Percentiles rank a stretch among this genome's conserved stretches.
phyloP scores from a whole-genome alignment of 2,329 filamentous ascomycete species.

The Setomelanomma holmii region DNA sequence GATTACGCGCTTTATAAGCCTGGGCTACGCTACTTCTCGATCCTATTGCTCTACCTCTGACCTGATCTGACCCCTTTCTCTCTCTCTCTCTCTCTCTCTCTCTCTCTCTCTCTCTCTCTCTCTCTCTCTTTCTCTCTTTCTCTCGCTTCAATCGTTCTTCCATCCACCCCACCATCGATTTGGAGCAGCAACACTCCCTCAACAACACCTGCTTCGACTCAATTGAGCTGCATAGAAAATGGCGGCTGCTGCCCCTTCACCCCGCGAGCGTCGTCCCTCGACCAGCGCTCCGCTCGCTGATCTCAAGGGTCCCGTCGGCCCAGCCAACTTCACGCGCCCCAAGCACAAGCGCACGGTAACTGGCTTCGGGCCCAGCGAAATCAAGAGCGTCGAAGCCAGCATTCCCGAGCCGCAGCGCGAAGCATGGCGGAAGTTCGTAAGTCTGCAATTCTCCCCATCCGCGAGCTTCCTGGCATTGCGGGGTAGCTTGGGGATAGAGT shows the following conservation, averaged over 20 bases:
- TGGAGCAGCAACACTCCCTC: constrained; percentile 29
- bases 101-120: constrained; percentile 3
- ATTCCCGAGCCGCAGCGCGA: constrained; percentile 89
- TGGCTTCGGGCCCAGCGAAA: constrained; percentile 87
- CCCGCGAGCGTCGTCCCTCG: constrained; percentile 80
- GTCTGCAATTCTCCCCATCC: constrained; percentile 25
- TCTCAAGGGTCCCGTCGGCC: constrained; percentile 84
- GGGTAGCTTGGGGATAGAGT: constrained; percentile 17
- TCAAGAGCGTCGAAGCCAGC: constrained; percentile 89
- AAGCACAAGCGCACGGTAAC: constrained; percentile 99
- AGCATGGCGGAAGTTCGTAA: constrained; percentile 71
- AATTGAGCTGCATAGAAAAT: constrained; percentile 42
- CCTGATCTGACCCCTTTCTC: not conserved
- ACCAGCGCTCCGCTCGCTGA: constrained; percentile 84
- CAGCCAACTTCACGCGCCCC: constrained; percentile 78
- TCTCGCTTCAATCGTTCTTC: constrained; percentile 17
- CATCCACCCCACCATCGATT: constrained; percentile 37
- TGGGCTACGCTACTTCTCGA: not conserved
- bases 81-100: constrained; percentile 6
- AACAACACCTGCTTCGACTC: constrained; percentile 32
- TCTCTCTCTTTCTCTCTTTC: constrained; percentile 6
- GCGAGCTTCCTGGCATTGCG: constrained; percentile 12
- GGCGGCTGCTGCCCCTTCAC: constrained; percentile 42
- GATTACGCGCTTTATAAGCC: constrained; percentile 8
- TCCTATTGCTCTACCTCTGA: not conserved